phyloP scores from a whole-genome alignment of 2,329 filamentous ascomycete species.

The Nannizzia gypsea region DNA sequence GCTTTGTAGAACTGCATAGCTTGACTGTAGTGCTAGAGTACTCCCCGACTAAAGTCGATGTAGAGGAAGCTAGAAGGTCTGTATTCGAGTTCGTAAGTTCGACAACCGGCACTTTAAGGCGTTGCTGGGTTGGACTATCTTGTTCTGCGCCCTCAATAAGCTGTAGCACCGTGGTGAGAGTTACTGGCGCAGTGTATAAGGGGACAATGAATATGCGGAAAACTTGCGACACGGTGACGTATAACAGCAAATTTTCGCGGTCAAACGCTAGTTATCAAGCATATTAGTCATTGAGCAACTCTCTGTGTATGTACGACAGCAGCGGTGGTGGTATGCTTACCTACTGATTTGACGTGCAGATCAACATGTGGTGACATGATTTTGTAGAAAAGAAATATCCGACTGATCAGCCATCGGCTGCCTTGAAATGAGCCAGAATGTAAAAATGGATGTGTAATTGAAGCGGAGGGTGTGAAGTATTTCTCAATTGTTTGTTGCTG shows the following conservation, averaged over 20 bases:
- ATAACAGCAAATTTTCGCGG: conserved; percentile 52
- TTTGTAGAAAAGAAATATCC: conserved; percentile 74
- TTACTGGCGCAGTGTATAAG: conserved; percentile 57
- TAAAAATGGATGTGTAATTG: conserved; percentile 69
- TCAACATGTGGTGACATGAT: conserved; percentile 65
- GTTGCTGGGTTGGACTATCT: conserved; percentile 6
- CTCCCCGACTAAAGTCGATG: neutral
- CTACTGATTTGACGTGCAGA: conserved; percentile 51
- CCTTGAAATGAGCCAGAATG: conserved; percentile 49
- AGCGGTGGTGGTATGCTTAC: conserved; percentile 26
- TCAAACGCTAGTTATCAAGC: conserved; percentile 57
- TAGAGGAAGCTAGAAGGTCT: neutral
- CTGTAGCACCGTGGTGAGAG: conserved; percentile 53
- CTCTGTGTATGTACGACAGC: neutral
- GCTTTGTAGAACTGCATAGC: conserved; percentile 10
- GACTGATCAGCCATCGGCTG: conserved; percentile 54
- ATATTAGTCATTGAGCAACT: neutral
- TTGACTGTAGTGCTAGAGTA: neutral
- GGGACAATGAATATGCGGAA: conserved; percentile 70
- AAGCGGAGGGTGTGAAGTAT: conserved; percentile 63
- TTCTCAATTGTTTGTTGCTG: conserved; percentile 54
- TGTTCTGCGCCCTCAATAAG: conserved; percentile 27
- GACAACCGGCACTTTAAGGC: neutral
- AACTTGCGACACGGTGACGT: conserved; percentile 59
- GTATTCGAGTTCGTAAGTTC: conserved; percentile 1